These are phyloP conservation scores for Cercospora citrullina DNA, from an alignment of 2,329 filamentous ascomycete genomes.

Conservation along the genomic window DNA sequence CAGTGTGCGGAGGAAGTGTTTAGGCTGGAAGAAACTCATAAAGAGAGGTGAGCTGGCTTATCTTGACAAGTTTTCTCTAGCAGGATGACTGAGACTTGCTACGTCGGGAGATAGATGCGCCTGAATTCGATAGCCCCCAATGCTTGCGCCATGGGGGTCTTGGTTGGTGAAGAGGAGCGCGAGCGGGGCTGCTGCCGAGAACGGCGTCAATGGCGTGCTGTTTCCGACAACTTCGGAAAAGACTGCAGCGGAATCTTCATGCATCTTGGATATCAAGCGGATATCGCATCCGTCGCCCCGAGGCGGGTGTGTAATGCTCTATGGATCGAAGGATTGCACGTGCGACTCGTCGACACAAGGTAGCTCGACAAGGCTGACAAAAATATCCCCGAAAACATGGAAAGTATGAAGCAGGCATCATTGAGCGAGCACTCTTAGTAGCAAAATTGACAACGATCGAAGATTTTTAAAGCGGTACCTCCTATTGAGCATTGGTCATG, in stretches of 20 bases:
- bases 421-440: neutral
- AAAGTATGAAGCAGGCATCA: neutral
- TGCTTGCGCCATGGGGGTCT: slow-evolving; percentile 10
- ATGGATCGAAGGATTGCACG: neutral
- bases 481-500: neutral
- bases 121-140: slow-evolving; percentile 12
- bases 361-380: neutral
- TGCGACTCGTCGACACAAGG: neutral
- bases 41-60: slow-evolving; percentile 10
- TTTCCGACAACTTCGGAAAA: neutral
- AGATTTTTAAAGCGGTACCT: neutral
- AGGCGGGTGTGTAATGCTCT: neutral
- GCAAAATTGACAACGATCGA: neutral
- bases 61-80: slow-evolving; percentile 3
- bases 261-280: neutral
- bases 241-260: neutral
- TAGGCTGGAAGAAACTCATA: slow-evolving; percentile 19
- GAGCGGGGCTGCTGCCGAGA: slow-evolving; percentile 6
- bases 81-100: slow-evolving; percentile 10
- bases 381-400: neutral
- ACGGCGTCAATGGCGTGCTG: slow-evolving; percentile 8
- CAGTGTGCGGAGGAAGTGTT: slow-evolving; percentile 18
- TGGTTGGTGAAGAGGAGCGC: slow-evolving; percentile 12
- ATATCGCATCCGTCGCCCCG: neutral
- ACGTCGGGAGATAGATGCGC: slow-evolving; percentile 19